Evolutionary conservation across 1,284 basidiomycete species (phyloP).

Genomic region (Ustilago trichophora): DNA sequence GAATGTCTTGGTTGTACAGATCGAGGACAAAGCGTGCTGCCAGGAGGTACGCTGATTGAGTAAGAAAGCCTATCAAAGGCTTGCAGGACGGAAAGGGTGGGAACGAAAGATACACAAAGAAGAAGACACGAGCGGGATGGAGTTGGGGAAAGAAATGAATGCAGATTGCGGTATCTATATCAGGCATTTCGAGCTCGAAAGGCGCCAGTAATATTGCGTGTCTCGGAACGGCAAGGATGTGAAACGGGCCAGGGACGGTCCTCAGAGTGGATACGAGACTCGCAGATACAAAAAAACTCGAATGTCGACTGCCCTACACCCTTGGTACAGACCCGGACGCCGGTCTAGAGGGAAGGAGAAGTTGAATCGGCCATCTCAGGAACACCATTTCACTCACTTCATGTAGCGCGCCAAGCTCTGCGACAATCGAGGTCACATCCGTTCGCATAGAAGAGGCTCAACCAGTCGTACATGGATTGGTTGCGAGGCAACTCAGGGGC

Average conservation of each 20-base stretch:
- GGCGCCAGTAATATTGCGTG: not conserved
- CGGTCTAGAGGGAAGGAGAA: slow-evolving; percentile 1
- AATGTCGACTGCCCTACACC: too few species aligned
- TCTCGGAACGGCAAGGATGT: not conserved
- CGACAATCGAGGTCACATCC: too few species aligned
- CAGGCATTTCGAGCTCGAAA: not conserved
- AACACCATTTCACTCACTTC: too few species aligned
- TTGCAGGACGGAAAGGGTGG: not conserved
- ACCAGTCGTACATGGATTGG: too few species aligned
- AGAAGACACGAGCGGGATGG: not conserved
- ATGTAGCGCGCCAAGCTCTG: too few species aligned
- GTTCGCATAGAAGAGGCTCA: too few species aligned
- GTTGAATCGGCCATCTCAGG: slow-evolving; percentile 1
- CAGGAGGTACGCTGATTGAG: too few species aligned
- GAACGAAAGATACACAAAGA: not conserved
- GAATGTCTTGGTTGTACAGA: not conserved
- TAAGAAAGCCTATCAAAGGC: slow-evolving; percentile 29
- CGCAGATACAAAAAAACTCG: too few species aligned
- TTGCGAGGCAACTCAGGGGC: too few species aligned
- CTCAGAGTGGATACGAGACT: too few species aligned
- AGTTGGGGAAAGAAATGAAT: not conserved
- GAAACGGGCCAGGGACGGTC: too few species aligned
- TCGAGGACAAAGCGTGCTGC: not conserved
- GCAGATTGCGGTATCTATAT: not conserved
- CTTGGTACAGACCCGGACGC: too few species aligned